Base-by-base conservation (phyloP, 352 stramenopile species). In the Thalassiosira livingstoniorum region DNA sequence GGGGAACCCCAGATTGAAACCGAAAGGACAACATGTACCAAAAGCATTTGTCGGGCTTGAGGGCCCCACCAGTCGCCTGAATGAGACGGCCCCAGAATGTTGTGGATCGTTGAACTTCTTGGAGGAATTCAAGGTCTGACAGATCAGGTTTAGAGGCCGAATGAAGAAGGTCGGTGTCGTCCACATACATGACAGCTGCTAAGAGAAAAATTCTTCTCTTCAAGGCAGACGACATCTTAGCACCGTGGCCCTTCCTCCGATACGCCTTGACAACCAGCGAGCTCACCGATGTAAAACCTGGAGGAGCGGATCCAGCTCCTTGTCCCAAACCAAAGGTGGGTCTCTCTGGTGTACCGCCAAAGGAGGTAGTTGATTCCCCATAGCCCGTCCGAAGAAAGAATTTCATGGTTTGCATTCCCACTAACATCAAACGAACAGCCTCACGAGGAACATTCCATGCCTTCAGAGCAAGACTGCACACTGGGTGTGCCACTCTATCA, bases 1-100 rank as follows among this genome's bases (percentile, higher is more conserved):
- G n/a, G n/a, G n/a, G n/a, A n/a, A n/a, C n/a, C n/a, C n/a, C n/a
- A n/a, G n/a, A n/a, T n/a, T 94, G 86, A 96, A 96, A 43, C 90
- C 82, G 61, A n/a, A n/a, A n/a, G 92, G 62, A 58, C 43, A 70
- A 31, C 27, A 72, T 13, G 21, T 60, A 72, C 2, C 5, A 11
- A 35, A 61, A 61, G 25, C 35, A 61, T 43, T 72, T 70, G 3
- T 25, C 10, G 21, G 62, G 62, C 43, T 60, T 70, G 31, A 70
- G 62, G 32, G 13, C 13, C 4, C 62, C 62, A 34, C 62, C 62
- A n/a, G 62, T 70, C 53, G 43, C 32, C 27, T 54, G 43, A 3
- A 23, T 29, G 5, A 57, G n/a, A 60, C 34, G 62, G 4, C 43
- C 63, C 10, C 34, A 72, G 29, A 45, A 31, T 7, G 37, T 43